A percentile compares a stretch with the other conserved stretches of the same genome.
phyloP scores from a whole-genome alignment of 805 yeast genomes.

The Saccharomycopsis olivae region DNA sequence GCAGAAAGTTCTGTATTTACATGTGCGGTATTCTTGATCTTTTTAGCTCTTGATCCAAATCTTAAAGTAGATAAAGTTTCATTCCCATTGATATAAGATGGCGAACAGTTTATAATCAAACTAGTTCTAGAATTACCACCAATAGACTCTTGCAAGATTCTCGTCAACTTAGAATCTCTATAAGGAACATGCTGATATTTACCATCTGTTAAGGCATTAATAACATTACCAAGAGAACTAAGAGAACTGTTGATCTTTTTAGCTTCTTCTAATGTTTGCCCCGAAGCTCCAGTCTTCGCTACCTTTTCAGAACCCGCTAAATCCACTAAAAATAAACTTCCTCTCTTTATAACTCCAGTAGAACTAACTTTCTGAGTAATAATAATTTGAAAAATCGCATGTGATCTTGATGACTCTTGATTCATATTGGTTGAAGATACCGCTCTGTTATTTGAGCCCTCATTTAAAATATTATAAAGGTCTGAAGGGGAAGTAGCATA shows the following conservation, averaged over 20 bases:
- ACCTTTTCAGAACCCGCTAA: conserved; percentile 53
- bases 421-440: conserved; percentile 61
- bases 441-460: conserved; percentile 47
- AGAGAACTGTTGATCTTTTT: conserved; percentile 74
- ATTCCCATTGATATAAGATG: conserved; percentile 39
- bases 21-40: conserved; percentile 53
- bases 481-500: conserved; percentile 52
- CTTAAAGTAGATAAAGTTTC: conserved; percentile 67
- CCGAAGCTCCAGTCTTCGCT: conserved; percentile 66
- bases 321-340: conserved; percentile 29
- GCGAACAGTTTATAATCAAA: conserved; percentile 64
- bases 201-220: conserved; percentile 65
- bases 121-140: conserved; percentile 80
- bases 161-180: conserved; percentile 67
- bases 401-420: conserved; percentile 66
- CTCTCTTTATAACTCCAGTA: conserved; percentile 48
- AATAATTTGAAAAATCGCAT: conserved; percentile 63
- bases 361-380: conserved; percentile 48
- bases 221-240: conserved; percentile 71
- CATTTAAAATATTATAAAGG: conserved; percentile 43
- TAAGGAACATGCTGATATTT: conserved; percentile 59
- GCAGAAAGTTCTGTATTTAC: conserved; percentile 49
- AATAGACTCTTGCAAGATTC: conserved; percentile 66
- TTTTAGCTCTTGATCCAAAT: conserved; percentile 66
- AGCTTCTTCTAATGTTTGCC: conserved; percentile 70